Conservation (phyloP, 2,329 filamentous ascomycete species). For the Aspergillus felis region DNA sequence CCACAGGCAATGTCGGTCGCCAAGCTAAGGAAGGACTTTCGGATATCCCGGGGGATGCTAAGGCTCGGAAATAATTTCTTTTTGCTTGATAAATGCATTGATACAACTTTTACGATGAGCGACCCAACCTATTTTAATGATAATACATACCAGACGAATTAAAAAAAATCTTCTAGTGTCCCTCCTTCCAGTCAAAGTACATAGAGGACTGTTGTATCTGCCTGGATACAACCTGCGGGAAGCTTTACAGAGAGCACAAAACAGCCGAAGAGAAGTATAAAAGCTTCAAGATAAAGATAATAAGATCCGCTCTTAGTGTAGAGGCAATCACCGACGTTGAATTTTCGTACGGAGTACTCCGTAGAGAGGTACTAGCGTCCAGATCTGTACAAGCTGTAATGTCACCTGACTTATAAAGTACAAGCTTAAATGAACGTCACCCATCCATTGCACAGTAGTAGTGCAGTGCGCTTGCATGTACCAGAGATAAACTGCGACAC, state of each 20-base stretch:
- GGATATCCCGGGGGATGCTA: constrained; percentile 58
- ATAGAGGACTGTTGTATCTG: not conserved
- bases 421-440: not conserved
- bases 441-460: not conserved
- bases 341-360: not conserved
- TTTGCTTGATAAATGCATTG: not conserved
- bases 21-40: constrained; percentile 57
- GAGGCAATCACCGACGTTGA: not conserved
- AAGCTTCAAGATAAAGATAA: not conserved
- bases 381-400: not conserved
- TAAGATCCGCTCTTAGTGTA: not conserved
- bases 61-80: constrained; percentile 39
- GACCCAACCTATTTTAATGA: not conserved
- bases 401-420: not conserved
- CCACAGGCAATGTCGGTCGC: constrained; percentile 52
- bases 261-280: no score
- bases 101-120: not conserved
- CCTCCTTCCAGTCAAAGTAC: not conserved
- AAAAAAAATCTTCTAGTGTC: not conserved
- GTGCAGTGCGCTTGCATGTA: not conserved
- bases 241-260: not conserved
- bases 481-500: not conserved
- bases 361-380: not conserved
- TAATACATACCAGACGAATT: not conserved
- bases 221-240: not conserved